phyloP scores from a whole-genome alignment of 106 monocot genomes.

The Allium fistulosum region DNA sequence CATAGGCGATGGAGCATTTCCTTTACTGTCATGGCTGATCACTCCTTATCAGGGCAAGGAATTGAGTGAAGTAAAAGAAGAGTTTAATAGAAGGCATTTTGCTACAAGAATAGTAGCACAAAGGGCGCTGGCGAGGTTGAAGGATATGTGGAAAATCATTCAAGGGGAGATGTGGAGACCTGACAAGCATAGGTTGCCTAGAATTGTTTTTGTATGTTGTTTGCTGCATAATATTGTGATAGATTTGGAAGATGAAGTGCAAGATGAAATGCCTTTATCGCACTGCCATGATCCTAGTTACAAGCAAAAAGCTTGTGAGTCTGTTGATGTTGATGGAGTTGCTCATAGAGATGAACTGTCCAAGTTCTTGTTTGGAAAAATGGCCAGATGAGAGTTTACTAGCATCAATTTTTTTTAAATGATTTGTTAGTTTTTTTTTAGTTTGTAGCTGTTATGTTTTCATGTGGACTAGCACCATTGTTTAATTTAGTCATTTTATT shows the following conservation, averaged over 20 bases:
- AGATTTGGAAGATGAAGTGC: conserved; percentile 57
- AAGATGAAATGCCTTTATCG: conserved; percentile 26
- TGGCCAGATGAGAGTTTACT: conserved; percentile 21
- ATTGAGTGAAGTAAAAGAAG: conserved; percentile 20
- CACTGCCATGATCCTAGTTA: conserved; percentile 51
- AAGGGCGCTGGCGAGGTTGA: conserved; percentile 64
- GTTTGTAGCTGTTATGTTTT: too few relatives aligned
- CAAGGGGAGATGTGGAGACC: conserved; percentile 96
- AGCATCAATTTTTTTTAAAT: too few relatives aligned
- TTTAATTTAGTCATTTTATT: too few relatives aligned
- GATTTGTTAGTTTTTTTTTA: too few relatives aligned
- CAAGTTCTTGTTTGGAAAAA: conserved; percentile 37
- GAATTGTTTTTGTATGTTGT: conserved; percentile 86
- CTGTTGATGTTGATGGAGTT: conserved; percentile 37
- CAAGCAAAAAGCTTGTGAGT: conserved; percentile 47
- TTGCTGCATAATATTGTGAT: conserved; percentile 82
- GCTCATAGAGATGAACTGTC: conserved; percentile 43
- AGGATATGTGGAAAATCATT: conserved; percentile 78
- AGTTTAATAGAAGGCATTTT: conserved; percentile 66
- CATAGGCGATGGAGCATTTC: conserved; percentile 57
- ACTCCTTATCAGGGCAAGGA: conserved; percentile 71
- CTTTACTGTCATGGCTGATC: conserved; percentile 77
- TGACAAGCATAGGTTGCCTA: conserved; percentile 75
- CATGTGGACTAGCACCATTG: too few relatives aligned
- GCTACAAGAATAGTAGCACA: conserved; percentile 61